These are phyloP conservation scores for Penicillium verrucosum DNA, from an alignment of 2,329 filamentous ascomycete genomes.

Conservation along the genomic window DNA sequence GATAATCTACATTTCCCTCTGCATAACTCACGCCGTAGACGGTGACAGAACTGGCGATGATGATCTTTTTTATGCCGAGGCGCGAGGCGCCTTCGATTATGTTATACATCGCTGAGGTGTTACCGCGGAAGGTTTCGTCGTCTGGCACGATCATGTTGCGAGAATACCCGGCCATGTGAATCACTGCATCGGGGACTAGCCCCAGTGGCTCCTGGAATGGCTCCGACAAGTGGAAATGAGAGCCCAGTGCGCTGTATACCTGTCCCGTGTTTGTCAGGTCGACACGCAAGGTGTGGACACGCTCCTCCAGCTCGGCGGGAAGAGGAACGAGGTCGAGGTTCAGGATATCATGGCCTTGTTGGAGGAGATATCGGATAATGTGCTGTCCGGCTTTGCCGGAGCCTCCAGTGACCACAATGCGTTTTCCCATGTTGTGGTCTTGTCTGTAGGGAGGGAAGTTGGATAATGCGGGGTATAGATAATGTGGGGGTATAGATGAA, in stretches of 20 bases:
- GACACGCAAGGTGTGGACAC: slow-evolving; percentile 53
- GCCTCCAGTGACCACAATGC: slow-evolving; percentile 55
- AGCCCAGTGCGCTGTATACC: slow-evolving; percentile 55
- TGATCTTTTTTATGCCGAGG: slow-evolving; percentile 59
- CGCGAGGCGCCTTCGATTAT: slow-evolving; percentile 62
- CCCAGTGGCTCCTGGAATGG: slow-evolving; percentile 37
- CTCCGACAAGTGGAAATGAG: slow-evolving; percentile 53
- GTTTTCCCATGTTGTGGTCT: slow-evolving; percentile 31
- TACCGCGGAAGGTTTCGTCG: slow-evolving; percentile 57
- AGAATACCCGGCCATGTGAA: slow-evolving; percentile 60
- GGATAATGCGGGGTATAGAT: neutral
- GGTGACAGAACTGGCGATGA: slow-evolving; percentile 59
- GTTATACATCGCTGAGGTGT: slow-evolving; percentile 58
- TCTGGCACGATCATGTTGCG: slow-evolving; percentile 61
- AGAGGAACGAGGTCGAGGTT: slow-evolving; percentile 55
- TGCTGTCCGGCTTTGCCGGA: slow-evolving; percentile 56
- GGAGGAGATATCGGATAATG: slow-evolving; percentile 53
- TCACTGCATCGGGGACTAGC: slow-evolving; percentile 56
- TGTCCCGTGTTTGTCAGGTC: slow-evolving; percentile 56
- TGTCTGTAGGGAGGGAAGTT: neutral
- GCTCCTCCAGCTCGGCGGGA: slow-evolving; percentile 33
- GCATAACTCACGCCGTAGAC: slow-evolving; percentile 62
- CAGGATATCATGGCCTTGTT: slow-evolving; percentile 51
- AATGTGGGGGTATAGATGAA: neutral
- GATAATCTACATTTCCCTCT: slow-evolving; percentile 56